Evolutionary conservation across 2,329 filamentous ascomycete genomes (phyloP).

Genomic region (Lecanicillium sp.): DNA sequence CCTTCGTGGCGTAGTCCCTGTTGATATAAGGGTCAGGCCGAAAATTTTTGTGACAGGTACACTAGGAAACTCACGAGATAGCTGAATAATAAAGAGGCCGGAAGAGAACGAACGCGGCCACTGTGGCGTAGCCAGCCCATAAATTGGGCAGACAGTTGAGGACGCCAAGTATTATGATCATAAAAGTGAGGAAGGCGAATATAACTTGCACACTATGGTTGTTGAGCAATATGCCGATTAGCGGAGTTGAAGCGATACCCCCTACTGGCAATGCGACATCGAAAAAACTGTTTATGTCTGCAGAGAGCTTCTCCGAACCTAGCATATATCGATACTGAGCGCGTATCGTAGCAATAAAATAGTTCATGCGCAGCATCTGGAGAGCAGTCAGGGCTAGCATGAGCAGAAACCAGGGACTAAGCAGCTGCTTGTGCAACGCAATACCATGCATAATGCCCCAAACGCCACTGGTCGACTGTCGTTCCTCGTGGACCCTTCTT

Average conservation of each 20-base stretch:
- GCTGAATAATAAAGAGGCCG: conserved; percentile 71
- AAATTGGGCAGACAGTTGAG: conserved; percentile 56
- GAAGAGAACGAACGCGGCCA: conserved; percentile 61
- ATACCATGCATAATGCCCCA: conserved; percentile 65
- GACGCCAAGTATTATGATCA: conserved; percentile 31
- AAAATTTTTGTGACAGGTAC: too few relatives aligned
- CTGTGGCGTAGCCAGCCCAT: conserved; percentile 57
- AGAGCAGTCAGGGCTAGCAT: conserved; percentile 55
- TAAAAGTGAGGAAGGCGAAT: background rate
- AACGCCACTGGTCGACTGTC: conserved; percentile 52
- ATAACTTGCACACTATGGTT: conserved; percentile 53
- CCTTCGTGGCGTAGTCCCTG: conserved; percentile 35
- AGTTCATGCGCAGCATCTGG: conserved; percentile 63
- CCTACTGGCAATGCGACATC: conserved; percentile 53
- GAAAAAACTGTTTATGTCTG: conserved; percentile 33
- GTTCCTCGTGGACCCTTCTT: conserved; percentile 45
- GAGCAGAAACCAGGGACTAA: conserved; percentile 62
- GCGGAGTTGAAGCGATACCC: conserved; percentile 60
- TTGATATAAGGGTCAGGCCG: background rate
- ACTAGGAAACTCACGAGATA: conserved; percentile 56
- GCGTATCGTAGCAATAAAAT: conserved; percentile 57
- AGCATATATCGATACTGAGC: conserved; percentile 64
- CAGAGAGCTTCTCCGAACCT: conserved; percentile 32
- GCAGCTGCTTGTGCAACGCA: conserved; percentile 55
- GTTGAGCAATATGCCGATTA: conserved; percentile 63